These are phyloP conservation scores for Pulveroboletus frians DNA, from an alignment of 768 basidiomycete species.

Conservation along the genomic window DNA sequence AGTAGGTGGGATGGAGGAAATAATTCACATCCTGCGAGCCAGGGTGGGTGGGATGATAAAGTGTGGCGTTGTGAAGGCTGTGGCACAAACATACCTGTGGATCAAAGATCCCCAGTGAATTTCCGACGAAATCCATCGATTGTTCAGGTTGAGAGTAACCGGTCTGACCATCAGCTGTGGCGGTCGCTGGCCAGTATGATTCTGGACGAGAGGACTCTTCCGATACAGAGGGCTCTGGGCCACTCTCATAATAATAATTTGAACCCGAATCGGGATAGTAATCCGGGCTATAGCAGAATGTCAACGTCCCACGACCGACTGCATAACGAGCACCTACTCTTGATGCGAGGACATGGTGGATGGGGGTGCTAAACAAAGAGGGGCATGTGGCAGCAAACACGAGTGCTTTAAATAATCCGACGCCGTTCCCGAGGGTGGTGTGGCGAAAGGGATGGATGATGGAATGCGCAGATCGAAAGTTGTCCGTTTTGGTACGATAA, in stretches of 20 bases:
- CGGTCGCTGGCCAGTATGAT: constrained; percentile 4
- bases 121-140: neutral
- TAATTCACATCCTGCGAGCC: constrained; percentile 7
- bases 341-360: constrained; percentile 19
- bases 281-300: constrained; percentile 2
- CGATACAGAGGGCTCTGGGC: neutral
- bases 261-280: neutral
- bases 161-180: neutral
- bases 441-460: constrained; percentile 16
- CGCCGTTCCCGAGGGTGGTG: constrained; percentile 14
- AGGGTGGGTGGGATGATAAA: neutral
- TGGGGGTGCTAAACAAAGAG: constrained; percentile 2
- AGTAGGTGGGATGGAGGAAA: neutral
- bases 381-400: constrained; percentile 4
- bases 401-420: constrained; percentile 22
- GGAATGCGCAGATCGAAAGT: constrained; percentile 16
- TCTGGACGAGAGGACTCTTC: neutral
- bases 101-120: neutral
- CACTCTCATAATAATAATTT: constrained; percentile 6
- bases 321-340: constrained; percentile 10
- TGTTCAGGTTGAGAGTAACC: constrained; percentile 4
- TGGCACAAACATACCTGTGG: constrained; percentile 10
- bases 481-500: constrained; percentile 16
- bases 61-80: neutral
- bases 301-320: constrained; percentile 2